Evolutionary conservation across 345 rosid species (phyloP).

Genomic region (Durio zibethinus): DNA sequence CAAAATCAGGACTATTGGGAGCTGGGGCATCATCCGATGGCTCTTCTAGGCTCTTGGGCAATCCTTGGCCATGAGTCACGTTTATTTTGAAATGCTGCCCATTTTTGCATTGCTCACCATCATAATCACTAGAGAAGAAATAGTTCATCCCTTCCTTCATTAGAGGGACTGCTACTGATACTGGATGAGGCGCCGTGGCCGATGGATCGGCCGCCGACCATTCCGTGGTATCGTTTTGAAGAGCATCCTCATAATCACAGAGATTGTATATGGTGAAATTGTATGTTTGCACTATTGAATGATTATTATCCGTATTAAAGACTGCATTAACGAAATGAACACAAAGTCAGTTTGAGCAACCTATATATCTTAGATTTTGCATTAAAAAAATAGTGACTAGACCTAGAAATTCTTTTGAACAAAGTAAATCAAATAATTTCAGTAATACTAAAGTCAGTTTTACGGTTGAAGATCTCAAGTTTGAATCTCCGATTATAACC

Average conservation of each 20-base stretch:
- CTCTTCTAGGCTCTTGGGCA: constrained; percentile 48
- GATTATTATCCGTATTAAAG: constrained; percentile 87
- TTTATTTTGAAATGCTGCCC: constrained; percentile 69
- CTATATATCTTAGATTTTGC: too few relatives aligned
- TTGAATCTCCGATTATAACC: too few relatives aligned
- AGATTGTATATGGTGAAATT: constrained; percentile 61
- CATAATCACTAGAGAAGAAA: constrained; percentile 83
- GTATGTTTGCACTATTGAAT: constrained; percentile 84
- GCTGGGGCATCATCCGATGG: constrained; percentile 62
- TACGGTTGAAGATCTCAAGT: too few relatives aligned
- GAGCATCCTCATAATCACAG: constrained; percentile 59
- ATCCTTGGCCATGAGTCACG: constrained; percentile 76
- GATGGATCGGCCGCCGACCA: constrained; percentile 84
- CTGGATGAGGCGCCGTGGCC: constrained; percentile 47
- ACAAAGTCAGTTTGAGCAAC: background rate
- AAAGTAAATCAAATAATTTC: too few relatives aligned
- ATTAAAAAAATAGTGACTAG: too few relatives aligned
- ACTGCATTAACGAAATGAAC: constrained; percentile 38
- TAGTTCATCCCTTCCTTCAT: constrained; percentile 65
- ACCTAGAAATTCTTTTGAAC: background rate
- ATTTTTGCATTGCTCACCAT: constrained; percentile 77
- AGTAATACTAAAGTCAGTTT: too few relatives aligned
- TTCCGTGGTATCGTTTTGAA: constrained; percentile 46
- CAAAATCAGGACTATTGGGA: constrained; percentile 45
- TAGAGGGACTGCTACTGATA: constrained; percentile 65